These are phyloP conservation scores for Neurospora sp. DNA, from an alignment of 495 filamentous ascomycete species.

Conservation along the genomic window DNA sequence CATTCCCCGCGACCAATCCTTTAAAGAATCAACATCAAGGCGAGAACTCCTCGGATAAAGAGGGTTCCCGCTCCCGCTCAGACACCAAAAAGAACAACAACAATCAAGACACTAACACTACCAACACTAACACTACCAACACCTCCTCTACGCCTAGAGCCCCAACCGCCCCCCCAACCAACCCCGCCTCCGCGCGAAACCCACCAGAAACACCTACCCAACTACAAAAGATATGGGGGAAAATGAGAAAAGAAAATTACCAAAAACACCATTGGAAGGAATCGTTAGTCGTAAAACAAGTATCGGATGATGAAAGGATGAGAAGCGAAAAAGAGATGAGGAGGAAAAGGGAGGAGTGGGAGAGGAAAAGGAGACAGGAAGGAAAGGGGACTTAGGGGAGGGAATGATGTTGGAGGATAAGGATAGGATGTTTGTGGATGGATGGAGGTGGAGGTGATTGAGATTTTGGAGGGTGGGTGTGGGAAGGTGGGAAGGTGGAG, in stretches of 20 bases:
- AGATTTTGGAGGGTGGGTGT: too few species aligned
- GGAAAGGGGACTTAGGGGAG: too few species aligned
- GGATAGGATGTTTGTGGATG: too few species aligned
- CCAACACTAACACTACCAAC: too few species aligned
- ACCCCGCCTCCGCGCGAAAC: neutral
- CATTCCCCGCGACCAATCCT: too few species aligned
- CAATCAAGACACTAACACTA: too few species aligned
- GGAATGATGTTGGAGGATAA: too few species aligned
- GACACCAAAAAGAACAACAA: neutral
- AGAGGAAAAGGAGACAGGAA: neutral
- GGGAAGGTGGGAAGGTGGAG: too few species aligned
- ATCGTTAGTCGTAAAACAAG: neutral
- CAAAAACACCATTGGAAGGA: neutral
- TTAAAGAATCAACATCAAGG: neutral
- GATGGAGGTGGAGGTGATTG: too few species aligned
- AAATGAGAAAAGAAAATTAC: neutral
- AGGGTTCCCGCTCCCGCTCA: neutral
- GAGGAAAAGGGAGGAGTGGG: neutral
- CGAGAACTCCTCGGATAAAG: neutral
- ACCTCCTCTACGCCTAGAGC: neutral
- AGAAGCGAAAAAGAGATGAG: accelerated
- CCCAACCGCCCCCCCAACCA: neutral
- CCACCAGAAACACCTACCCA: neutral
- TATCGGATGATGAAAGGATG: neutral
- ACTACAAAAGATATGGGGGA: neutral